Evolutionary conservation across 768 basidiomycete genomes (phyloP).

Genomic region (Dentipellis sp.): DNA sequence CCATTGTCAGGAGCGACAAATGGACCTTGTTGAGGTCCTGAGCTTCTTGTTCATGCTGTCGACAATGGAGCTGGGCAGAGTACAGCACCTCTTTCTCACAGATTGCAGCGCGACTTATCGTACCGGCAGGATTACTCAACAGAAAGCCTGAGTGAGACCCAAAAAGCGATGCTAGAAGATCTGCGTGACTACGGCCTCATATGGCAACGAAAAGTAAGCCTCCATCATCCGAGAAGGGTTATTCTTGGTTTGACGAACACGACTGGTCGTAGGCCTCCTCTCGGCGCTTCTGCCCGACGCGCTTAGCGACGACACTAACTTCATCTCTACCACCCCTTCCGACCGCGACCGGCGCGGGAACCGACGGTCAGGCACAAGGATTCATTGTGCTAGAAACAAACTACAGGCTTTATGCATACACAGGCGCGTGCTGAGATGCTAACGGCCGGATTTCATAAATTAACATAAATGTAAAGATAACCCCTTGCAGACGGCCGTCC

Average conservation of each 20-base stretch:
- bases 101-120: conserved; percentile 6
- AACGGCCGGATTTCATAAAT: background rate
- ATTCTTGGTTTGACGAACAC: background rate
- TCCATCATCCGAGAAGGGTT: background rate
- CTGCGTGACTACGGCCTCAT: conserved; percentile 91
- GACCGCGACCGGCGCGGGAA: conserved; percentile 43
- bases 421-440: conserved; percentile 41
- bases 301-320: conserved; percentile 88
- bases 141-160: conserved; percentile 67
- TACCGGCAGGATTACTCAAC: conserved; percentile 75
- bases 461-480: conserved; percentile 50
- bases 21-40: conserved; percentile 90
- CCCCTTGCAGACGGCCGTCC: conserved; percentile 89
- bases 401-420: conserved; percentile 97
- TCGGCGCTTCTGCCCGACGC: conserved; percentile 86
- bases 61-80: conserved; percentile 89
- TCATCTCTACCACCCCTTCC: conserved; percentile 80
- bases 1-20: conserved; percentile 58
- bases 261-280: conserved; percentile 46
- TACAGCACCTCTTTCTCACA: conserved; percentile 26
- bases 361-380: conserved; percentile 61
- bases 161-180: conserved; percentile 84
- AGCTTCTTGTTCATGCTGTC: conserved; percentile 96
- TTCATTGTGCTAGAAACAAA: conserved; percentile 98
- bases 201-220: conserved; percentile 66